These are phyloP conservation scores for Aureoboletus auriporus DNA, from an alignment of 768 basidiomycete species.

Conservation along the genomic window DNA sequence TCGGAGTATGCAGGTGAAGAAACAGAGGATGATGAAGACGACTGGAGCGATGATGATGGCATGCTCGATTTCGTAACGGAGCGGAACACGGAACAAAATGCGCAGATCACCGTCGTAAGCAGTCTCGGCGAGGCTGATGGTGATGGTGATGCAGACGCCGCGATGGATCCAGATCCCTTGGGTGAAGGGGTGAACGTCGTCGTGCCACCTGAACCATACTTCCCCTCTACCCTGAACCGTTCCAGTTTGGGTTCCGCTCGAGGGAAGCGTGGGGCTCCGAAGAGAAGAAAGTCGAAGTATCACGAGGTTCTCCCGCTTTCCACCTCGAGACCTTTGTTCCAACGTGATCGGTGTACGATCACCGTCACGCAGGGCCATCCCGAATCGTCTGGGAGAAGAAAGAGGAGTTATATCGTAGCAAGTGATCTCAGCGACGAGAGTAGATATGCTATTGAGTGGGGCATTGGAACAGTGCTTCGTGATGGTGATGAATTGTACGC, in stretches of 20 bases:
- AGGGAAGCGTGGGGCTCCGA: conserved; percentile 34
- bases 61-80: conserved; percentile 78
- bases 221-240: conserved; percentile 67
- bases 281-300: conserved; percentile 57
- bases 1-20: conserved; percentile 52
- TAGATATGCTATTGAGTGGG: conserved; percentile 96
- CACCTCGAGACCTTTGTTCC: conserved; percentile 79
- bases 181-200: conserved; percentile 93
- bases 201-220: conserved; percentile 79
- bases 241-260: conserved; percentile 35
- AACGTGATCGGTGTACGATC: conserved; percentile 90
- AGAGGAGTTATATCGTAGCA: conserved; percentile 77
- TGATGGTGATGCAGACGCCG: conserved; percentile 49
- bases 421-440: conserved; percentile 95
- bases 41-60: conserved; percentile 53
- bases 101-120: conserved; percentile 40
- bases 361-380: conserved; percentile 86
- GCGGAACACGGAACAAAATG: conserved; percentile 84
- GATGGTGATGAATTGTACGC: conserved; percentile 87
- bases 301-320: conserved; percentile 62
- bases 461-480: conserved; percentile 90
- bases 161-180: conserved; percentile 71
- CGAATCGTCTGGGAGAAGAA: conserved; percentile 49
- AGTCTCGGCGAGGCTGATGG: conserved; percentile 30
- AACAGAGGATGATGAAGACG: conserved; percentile 54